Evolutionary conservation across 352 stramenopile genomes (phyloP).

Genomic region (Plasmopara muralis): DNA sequence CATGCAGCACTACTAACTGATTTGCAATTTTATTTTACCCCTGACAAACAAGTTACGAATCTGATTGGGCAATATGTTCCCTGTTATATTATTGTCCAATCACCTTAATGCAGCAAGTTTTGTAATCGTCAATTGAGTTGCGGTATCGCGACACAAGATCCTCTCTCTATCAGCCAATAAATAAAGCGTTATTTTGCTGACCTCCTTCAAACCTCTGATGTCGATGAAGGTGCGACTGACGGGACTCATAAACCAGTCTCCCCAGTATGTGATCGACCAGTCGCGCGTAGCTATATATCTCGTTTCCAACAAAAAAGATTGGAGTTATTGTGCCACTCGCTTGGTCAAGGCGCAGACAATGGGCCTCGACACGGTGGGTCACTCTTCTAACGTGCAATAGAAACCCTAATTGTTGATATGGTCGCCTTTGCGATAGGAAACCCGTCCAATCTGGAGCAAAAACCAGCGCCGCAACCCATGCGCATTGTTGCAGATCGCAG

Average conservation of each 20-base stretch:
- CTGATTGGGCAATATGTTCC: too few species aligned
- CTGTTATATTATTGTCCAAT: too few species aligned
- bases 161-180: too few species aligned
- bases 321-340: conserved; percentile 40
- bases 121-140: too few species aligned
- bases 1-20: too few species aligned
- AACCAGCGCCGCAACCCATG: conserved; percentile 31
- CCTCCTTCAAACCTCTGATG: conserved; percentile 3
- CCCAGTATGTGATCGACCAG: conserved; percentile 44
- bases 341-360: conserved; percentile 45
- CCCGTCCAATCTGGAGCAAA: conserved; percentile 46
- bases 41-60: too few species aligned
- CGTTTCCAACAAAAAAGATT: conserved; percentile 37
- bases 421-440: conserved; percentile 42
- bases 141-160: too few species aligned
- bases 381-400: conserved; percentile 6
- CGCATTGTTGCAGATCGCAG: conserved; percentile 61
- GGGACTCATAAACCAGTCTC: conserved; percentile 46
- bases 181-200: too few species aligned
- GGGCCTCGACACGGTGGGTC: conserved; percentile 64
- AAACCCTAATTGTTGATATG: not conserved
- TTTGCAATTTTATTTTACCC: too few species aligned
- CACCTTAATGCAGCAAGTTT: too few species aligned
- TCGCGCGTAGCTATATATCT: conserved; percentile 38
- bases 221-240: conserved; percentile 27